phyloP scores from a whole-genome alignment of 2,329 filamentous ascomycete genomes.

The Ophiosphaerella korrae region DNA sequence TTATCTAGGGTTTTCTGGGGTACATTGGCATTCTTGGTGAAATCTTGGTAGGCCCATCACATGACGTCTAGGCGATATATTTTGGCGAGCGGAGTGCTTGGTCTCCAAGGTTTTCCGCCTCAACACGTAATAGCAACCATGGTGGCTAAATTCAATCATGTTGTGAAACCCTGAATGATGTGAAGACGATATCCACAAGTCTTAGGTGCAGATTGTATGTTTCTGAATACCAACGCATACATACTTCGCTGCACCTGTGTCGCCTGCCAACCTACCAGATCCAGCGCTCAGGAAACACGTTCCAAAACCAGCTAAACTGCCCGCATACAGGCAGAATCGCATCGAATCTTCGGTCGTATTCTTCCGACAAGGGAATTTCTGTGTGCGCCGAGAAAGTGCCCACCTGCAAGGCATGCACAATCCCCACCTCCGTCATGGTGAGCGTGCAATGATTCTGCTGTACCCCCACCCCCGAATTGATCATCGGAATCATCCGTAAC shows the following conservation, averaged over 20 bases:
- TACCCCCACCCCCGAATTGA: slow-evolving; percentile 1
- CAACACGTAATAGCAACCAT: not conserved
- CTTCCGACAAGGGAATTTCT: slow-evolving; percentile 9
- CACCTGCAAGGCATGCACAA: slow-evolving; percentile 20
- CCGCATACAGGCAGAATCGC: slow-evolving; percentile 10
- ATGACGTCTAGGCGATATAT: too few relatives aligned
- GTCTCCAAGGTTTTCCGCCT: slow-evolving; percentile 27
- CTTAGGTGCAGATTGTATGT: not conserved
- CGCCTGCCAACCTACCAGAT: not conserved
- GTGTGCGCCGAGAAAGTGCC: slow-evolving; percentile 20
- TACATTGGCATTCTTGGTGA: too few relatives aligned
- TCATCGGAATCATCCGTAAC: slow-evolving; percentile 4
- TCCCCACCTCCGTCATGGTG: slow-evolving; percentile 25
- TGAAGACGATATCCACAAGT: not conserved
- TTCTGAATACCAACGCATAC: not conserved
- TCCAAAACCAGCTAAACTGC: slow-evolving; percentile 3
- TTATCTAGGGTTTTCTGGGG: too few relatives aligned
- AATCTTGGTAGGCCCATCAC: too few relatives aligned
- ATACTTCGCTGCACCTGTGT: not conserved
- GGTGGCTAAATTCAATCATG: not conserved
- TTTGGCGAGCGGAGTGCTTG: slow-evolving; percentile 23
- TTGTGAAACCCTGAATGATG: not conserved
- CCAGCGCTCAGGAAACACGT: slow-evolving; percentile 1
- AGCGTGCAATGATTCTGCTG: slow-evolving; percentile 4
- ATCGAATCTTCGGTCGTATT: slow-evolving; percentile 19